phyloP scores from a whole-genome alignment of 1,284 basidiomycete species.

The Ceratobasidium sp. region DNA sequence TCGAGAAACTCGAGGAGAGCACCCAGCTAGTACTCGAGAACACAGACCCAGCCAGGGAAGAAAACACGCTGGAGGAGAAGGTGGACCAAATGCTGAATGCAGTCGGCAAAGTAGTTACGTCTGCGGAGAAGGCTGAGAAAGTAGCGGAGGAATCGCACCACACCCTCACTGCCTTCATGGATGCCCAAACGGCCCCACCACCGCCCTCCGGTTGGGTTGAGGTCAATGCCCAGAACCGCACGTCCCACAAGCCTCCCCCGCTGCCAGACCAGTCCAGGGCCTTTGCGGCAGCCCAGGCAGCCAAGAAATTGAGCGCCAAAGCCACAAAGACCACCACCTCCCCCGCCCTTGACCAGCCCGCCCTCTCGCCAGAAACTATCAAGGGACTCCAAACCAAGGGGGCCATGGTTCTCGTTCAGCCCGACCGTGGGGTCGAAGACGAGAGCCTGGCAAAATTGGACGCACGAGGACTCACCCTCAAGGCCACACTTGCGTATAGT shows the following conservation, averaged over 20 bases:
- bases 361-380: neutral
- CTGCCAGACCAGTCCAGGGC: too few relatives aligned
- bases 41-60: neutral
- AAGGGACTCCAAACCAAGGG: neutral
- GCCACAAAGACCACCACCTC: neutral
- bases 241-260: neutral
- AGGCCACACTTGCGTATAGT: neutral
- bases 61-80: neutral
- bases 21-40: neutral
- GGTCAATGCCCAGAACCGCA: neutral
- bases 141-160: neutral
- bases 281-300: too few relatives aligned
- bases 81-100: neutral
- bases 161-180: neutral
- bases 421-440: neutral
- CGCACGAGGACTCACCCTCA: neutral
- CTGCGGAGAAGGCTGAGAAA: neutral
- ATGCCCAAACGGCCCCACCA: neutral
- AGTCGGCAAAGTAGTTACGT: neutral
- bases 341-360: neutral
- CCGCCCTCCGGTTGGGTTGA: neutral
- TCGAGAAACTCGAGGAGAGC: neutral
- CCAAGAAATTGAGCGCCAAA: too few relatives aligned
- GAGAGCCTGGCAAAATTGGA: neutral
- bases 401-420: neutral